Conservation (phyloP, 768 basidiomycete genomes). For the Tulasnella sp. region DNA sequence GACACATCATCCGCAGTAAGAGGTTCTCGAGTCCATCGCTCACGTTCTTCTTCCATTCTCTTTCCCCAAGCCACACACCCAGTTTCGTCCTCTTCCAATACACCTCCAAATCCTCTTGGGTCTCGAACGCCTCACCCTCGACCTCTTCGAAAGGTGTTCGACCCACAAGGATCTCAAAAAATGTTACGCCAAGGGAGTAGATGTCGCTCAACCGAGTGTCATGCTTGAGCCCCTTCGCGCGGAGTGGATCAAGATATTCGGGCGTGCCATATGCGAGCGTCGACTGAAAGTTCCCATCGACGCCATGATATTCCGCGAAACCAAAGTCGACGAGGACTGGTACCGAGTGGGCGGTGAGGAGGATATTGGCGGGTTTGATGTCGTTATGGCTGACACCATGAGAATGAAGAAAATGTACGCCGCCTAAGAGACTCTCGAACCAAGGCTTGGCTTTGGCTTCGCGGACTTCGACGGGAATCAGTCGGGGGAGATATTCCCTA, state of each 20-base stretch:
- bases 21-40: slow-evolving; percentile 45
- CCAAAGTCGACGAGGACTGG: slow-evolving; percentile 95
- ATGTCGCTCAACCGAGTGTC: slow-evolving; percentile 89
- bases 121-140: slow-evolving; percentile 67
- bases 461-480: slow-evolving; percentile 80
- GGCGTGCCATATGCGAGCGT: slow-evolving; percentile 86
- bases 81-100: slow-evolving; percentile 75
- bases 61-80: slow-evolving; percentile 72
- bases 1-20: slow-evolving; percentile 65
- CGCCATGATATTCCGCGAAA: slow-evolving; percentile 75
- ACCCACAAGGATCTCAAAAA: slow-evolving; percentile 89
- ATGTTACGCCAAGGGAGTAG: slow-evolving; percentile 79
- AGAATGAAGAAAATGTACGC: slow-evolving; percentile 71
- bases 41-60: slow-evolving; percentile 54
- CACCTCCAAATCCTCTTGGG: slow-evolving; percentile 67
- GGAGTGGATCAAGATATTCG: slow-evolving; percentile 90
- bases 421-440: slow-evolving; percentile 75
- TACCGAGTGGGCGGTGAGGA: slow-evolving; percentile 63
- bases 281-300: slow-evolving; percentile 47
- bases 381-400: slow-evolving; percentile 87
- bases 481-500: slow-evolving; percentile 80
- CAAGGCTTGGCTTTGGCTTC: slow-evolving; percentile 68
- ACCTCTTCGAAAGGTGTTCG: slow-evolving; percentile 84
- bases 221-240: slow-evolving; percentile 77
- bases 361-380: slow-evolving; percentile 92